phyloP scores from a whole-genome alignment of 768 basidiomycete species.

The Pholiota microspora region DNA sequence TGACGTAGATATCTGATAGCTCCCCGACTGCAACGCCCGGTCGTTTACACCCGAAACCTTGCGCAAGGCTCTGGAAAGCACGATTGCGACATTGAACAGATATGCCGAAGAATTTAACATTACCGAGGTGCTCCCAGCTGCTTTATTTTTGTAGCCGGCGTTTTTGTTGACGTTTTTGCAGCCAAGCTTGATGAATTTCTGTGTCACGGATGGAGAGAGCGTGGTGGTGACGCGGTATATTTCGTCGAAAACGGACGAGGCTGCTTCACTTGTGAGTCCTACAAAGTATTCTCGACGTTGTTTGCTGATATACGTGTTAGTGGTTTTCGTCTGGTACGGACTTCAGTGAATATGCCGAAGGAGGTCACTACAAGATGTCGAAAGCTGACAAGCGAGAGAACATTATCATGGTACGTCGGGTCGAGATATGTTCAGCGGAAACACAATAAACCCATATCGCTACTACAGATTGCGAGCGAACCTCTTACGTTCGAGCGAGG shows the following conservation, averaged over 20 bases:
- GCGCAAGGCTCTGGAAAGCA: conserved; percentile 85
- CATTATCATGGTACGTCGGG: conserved; percentile 74
- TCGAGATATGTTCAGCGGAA: conserved; percentile 13
- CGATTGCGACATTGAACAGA: conserved; percentile 75
- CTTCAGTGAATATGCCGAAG: conserved; percentile 86
- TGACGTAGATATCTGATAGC: conserved; percentile 36
- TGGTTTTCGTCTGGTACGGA: conserved; percentile 97
- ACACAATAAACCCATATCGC: conserved; percentile 3
- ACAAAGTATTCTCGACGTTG: background rate
- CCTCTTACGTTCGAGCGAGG: conserved; percentile 97
- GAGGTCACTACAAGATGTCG: conserved; percentile 92
- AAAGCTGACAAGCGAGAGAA: conserved; percentile 95
- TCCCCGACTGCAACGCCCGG: conserved; percentile 75
- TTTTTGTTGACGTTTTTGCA: conserved; percentile 24
- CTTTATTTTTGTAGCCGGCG: background rate
- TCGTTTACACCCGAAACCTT: conserved; percentile 71
- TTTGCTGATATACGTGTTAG: conserved; percentile 30
- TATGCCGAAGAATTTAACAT: conserved; percentile 72
- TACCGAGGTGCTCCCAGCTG: conserved; percentile 51
- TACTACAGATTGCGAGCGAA: conserved; percentile 74
- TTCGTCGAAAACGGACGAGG: conserved; percentile 87
- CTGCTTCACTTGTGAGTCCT: conserved; percentile 71
- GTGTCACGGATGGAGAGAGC: conserved; percentile 92
- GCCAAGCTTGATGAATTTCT: conserved; percentile 94
- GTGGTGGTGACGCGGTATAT: conserved; percentile 96